These are phyloP conservation scores for Cynanchum wilfordii DNA, from an alignment of 257 asterid genomes.

Conservation along the genomic window DNA sequence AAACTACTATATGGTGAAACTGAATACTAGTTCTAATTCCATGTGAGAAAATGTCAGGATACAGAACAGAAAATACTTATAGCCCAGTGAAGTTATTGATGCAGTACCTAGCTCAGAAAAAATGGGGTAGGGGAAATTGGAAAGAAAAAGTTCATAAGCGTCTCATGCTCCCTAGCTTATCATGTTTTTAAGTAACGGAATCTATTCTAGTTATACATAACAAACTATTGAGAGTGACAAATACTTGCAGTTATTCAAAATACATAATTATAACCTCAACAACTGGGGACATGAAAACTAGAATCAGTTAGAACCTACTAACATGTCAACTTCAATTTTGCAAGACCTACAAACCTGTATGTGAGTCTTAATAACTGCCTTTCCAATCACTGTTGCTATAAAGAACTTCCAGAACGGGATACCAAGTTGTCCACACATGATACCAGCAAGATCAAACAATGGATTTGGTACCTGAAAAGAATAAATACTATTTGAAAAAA, in stretches of 20 bases:
- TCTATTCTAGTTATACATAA: not conserved
- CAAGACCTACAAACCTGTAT: constrained; percentile 26
- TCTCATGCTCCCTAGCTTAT: not conserved
- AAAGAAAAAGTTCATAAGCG: not conserved
- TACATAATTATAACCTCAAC: not conserved
- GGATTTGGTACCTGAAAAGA: constrained; percentile 38
- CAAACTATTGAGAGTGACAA: not conserved
- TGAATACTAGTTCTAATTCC: not conserved
- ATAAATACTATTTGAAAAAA: not conserved
- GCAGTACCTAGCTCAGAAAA: not conserved
- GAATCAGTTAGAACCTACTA: not conserved
- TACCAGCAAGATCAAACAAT: constrained; percentile 38
- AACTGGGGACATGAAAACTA: not conserved
- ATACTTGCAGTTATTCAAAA: not conserved
- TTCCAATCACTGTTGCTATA: constrained; percentile 31
- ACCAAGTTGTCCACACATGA: constrained; percentile 41
- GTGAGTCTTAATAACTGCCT: constrained; percentile 36
- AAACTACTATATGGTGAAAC: not conserved
- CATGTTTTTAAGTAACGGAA: not conserved
- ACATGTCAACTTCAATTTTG: not conserved
- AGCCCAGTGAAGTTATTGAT: not conserved
- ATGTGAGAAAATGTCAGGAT: not conserved
- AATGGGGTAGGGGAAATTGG: too few species aligned
- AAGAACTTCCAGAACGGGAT: constrained; percentile 37
- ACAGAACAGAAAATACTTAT: not conserved